phyloP scores from a whole-genome alignment of 345 rosid genomes.

The Anacardium occidentale region DNA sequence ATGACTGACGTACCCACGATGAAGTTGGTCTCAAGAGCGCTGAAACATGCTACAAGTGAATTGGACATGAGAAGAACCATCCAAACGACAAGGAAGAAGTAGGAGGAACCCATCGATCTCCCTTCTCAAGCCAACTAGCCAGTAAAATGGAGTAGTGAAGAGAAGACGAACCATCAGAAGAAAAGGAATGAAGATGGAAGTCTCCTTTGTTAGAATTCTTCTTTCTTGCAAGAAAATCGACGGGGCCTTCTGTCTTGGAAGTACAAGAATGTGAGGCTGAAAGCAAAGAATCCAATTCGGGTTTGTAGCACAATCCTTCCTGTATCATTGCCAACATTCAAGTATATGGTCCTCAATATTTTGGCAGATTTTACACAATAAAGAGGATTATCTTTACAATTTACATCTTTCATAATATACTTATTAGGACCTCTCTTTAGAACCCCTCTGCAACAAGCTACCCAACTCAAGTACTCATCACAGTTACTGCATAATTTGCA shows the following conservation, averaged over 20 bases:
- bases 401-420: constrained; percentile 57
- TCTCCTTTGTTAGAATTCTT: constrained; percentile 71
- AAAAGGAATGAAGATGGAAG: constrained; percentile 73
- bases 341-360: constrained; percentile 77
- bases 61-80: constrained; percentile 74
- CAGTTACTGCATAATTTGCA: constrained; percentile 45
- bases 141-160: constrained; percentile 75
- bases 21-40: constrained; percentile 90
- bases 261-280: constrained; percentile 82
- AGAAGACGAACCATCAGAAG: constrained; percentile 62
- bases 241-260: constrained; percentile 84
- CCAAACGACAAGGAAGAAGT: constrained; percentile 77
- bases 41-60: constrained; percentile 85
- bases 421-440: constrained; percentile 33
- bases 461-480: constrained; percentile 32
- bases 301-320: constrained; percentile 52
- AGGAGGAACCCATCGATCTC: constrained; percentile 53
- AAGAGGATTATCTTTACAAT: no score
- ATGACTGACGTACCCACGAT: constrained; percentile 92
- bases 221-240: constrained; percentile 86
- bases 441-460: constrained; percentile 24
- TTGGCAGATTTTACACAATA: no score
- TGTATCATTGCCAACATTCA: constrained; percentile 52
- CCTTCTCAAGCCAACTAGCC: constrained; percentile 79
- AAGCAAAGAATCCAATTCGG: constrained; percentile 77